phyloP scores from a whole-genome alignment of 2,329 filamentous ascomycete genomes.

The Colletotrichum sp. region DNA sequence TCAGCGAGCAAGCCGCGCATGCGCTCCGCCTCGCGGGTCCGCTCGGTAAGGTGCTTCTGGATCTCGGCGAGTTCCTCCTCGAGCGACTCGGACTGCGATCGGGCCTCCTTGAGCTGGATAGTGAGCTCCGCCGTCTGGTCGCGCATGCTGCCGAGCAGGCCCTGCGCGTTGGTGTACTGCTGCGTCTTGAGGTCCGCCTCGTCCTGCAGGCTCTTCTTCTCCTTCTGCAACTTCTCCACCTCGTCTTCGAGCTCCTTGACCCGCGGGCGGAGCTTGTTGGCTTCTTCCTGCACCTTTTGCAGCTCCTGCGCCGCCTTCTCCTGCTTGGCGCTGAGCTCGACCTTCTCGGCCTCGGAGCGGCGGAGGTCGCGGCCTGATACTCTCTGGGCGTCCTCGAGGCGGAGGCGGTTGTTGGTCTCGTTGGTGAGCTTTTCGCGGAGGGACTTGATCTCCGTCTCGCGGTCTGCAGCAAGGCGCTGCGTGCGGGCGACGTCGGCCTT shows the following conservation, averaged over 20 bases:
- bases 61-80: slow-evolving; percentile 93
- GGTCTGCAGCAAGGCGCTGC: slow-evolving; percentile 73
- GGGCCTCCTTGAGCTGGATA: slow-evolving; percentile 89
- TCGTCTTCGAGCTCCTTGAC: slow-evolving; percentile 76
- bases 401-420: slow-evolving; percentile 73
- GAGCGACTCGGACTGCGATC: slow-evolving; percentile 80
- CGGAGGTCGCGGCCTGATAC: slow-evolving; percentile 79
- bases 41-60: slow-evolving; percentile 83
- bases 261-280: slow-evolving; percentile 66
- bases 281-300: slow-evolving; percentile 73
- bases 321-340: slow-evolving; percentile 74
- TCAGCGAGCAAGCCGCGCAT: slow-evolving; percentile 91
- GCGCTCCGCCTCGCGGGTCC: slow-evolving; percentile 90
- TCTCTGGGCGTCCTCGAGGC: slow-evolving; percentile 80
- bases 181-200: slow-evolving; percentile 84
- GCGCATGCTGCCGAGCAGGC: slow-evolving; percentile 87
- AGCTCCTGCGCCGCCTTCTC: slow-evolving; percentile 77
- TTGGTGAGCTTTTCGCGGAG: slow-evolving; percentile 80
- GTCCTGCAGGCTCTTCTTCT: slow-evolving; percentile 72
- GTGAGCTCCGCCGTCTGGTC: slow-evolving; percentile 89
- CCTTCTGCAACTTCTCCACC: slow-evolving; percentile 68
- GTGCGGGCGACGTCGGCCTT: slow-evolving; percentile 74
- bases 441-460: slow-evolving; percentile 77
- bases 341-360: slow-evolving; percentile 77
- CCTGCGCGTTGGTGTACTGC: slow-evolving; percentile 85